Evolutionary conservation across 176 grass and related monocot species (phyloP), one percentile per base, ranked within the genome.

Genomic region (Triticum monococcum): DNA sequence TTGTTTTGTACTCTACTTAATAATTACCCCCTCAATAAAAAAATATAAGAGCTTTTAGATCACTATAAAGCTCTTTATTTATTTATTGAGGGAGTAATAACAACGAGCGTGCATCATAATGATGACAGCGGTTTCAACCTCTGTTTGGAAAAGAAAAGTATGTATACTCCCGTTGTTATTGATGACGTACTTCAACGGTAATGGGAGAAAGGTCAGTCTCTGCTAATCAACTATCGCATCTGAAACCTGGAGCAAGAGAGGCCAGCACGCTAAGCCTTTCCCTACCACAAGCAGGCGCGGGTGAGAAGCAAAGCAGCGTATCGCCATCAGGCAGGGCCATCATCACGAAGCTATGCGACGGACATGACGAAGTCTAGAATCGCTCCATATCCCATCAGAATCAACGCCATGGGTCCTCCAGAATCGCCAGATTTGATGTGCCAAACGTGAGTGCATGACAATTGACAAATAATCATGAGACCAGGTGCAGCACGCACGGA

Each of bases 271-370:
- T 2, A 14, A 46, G 71, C 40, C 22, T 26, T 26, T 45, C 22
- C 70, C 70, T 73, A 45, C n/a, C 71, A 74, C 40, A 12, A 41
- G 18, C n/a, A 74, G 26, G 43, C 67, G 24, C 68, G 2, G 8
- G 22, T 12, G 23, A 80, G 76, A 89, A 89, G 87, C 82, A 89
- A 89, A 89, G 82, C 28, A 75, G 62, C 81, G 3, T 71, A 72
- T 45, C 20, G 17, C 40, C 40, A 26, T 75, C 40, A 74, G n/a
- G 18, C 37, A 41, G 10, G 37, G n/a, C 33, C 72, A 60, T 35
- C 61, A 81, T 35, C 61, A 81, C 79, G 31, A 30, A 28, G 59
- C 12, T 23, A 69, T 33, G 66, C 65, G 30, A 38, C 38, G 20
- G 54, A 17, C 73, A 13, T 36, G 8, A 52, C 14, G 14, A 52